Percentiles rank a stretch among this genome's conserved stretches.
These are phyloP conservation scores for Silene vulgaris DNA, from an alignment of 179 eudicot species.

Conservation along the genomic window DNA sequence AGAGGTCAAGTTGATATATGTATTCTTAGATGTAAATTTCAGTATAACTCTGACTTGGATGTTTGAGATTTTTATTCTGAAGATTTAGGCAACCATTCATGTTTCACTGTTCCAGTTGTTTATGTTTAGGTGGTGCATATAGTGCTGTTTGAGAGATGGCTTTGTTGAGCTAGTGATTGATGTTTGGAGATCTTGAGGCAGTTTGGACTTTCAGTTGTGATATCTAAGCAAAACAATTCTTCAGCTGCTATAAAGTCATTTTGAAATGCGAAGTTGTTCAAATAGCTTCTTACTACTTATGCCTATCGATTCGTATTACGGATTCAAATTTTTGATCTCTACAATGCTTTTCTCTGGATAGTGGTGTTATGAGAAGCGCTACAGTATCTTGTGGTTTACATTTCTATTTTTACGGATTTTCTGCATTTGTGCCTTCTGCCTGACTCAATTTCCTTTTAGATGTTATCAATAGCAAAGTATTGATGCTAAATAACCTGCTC, in stretches of 20 bases:
- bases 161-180: neutral
- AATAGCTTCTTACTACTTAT: neutral
- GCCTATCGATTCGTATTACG: no score
- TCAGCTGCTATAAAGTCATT: neutral
- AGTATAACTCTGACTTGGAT: neutral
- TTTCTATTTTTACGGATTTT: constrained; percentile 7
- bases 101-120: neutral
- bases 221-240: neutral
- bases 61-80: constrained; percentile 1
- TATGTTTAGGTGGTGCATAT: neutral
- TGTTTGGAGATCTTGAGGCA: neutral
- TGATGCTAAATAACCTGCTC: neutral
- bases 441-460: neutral
- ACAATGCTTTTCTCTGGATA: neutral
- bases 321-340: no score
- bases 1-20: neutral
- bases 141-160: neutral
- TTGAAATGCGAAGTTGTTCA: neutral
- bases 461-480: neutral
- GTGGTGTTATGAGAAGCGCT: neutral
- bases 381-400: neutral
- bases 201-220: neutral
- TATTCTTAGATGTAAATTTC: neutral
- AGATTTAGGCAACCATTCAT: neutral
- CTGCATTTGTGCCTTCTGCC: constrained; percentile 7